A percentile compares a stretch with the other conserved stretches of the same genome.
Conservation (phyloP, 2,329 filamentous ascomycete genomes). For the Colletotrichum camelliae region DNA sequence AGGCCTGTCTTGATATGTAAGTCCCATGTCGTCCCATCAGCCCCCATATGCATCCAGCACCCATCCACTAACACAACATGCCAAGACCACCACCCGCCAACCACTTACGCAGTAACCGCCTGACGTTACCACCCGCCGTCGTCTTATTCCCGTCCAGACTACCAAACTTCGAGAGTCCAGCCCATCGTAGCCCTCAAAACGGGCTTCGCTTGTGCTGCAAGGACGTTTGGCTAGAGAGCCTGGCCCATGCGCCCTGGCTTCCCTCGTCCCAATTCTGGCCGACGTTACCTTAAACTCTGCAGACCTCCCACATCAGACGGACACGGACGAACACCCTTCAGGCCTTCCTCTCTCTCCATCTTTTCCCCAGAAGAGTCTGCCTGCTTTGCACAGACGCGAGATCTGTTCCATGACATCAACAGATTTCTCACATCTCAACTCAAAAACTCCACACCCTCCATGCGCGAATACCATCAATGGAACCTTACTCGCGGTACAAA, state of each 20-base stretch:
- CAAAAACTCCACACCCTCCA: neutral
- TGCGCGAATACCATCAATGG: neutral
- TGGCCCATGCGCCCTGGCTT: neutral
- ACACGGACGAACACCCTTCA: neutral
- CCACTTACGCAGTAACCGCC: neutral
- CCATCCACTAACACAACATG: neutral
- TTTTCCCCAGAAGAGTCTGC: neutral
- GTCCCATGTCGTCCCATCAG: neutral
- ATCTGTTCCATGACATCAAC: neutral
- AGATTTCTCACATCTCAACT: neutral
- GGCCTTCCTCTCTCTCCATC: neutral
- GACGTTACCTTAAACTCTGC: neutral
- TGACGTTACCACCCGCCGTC: neutral
- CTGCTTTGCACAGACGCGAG: neutral
- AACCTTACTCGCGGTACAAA: neutral
- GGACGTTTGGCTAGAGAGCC: neutral
- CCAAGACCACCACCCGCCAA: neutral
- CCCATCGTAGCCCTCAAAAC: neutral
- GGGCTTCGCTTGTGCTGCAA: neutral
- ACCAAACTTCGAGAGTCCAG: neutral
- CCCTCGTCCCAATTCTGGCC: neutral
- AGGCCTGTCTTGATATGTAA: neutral
- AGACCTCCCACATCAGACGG: neutral
- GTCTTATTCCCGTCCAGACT: neutral
- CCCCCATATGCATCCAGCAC: neutral